A percentile compares a stretch with the other conserved stretches of the same genome.
Conservation (phyloP, 495 filamentous ascomycete species). For the Aspergillus incahuasiensis region DNA sequence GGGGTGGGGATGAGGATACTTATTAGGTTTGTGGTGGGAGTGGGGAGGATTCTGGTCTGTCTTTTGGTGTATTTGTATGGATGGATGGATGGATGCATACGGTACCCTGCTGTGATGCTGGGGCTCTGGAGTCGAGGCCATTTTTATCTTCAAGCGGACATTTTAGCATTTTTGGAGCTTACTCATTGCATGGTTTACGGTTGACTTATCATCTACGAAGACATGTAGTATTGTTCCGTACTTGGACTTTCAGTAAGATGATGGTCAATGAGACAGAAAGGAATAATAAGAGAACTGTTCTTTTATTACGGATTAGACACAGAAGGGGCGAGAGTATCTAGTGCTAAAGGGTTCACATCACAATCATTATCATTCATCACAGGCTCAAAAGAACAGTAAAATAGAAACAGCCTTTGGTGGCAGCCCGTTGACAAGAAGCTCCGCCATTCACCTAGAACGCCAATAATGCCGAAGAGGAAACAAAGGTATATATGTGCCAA, state of each 20-base stretch:
- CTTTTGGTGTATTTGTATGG: too few relatives aligned
- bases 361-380: background rate
- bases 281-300: too few relatives aligned
- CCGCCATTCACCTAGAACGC: conserved; percentile 23
- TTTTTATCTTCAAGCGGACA: background rate
- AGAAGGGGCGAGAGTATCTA: too few relatives aligned
- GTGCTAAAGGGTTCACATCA: background rate
- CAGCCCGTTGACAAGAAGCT: background rate
- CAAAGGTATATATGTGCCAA: background rate
- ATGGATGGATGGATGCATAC: conserved; percentile 16
- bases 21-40: conserved; percentile 29
- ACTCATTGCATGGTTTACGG: too few relatives aligned
- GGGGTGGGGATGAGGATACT: conserved; percentile 45
- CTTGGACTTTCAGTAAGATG: too few relatives aligned
- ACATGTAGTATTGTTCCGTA: too few relatives aligned
- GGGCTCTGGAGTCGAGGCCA: conserved; percentile 4
- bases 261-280: too few relatives aligned
- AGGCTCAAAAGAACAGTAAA: background rate
- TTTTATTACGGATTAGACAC: too few relatives aligned
- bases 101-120: conserved; percentile 37
- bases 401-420: background rate
- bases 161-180: background rate
- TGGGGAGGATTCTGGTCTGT: too few relatives aligned
- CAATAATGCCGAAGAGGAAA: conserved; percentile 26
- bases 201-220: too few relatives aligned